Percentiles rank a stretch among this genome's conserved stretches.
Conservation (phyloP, 1,284 basidiomycete genomes). For the Puccinia sorghi region DNA sequence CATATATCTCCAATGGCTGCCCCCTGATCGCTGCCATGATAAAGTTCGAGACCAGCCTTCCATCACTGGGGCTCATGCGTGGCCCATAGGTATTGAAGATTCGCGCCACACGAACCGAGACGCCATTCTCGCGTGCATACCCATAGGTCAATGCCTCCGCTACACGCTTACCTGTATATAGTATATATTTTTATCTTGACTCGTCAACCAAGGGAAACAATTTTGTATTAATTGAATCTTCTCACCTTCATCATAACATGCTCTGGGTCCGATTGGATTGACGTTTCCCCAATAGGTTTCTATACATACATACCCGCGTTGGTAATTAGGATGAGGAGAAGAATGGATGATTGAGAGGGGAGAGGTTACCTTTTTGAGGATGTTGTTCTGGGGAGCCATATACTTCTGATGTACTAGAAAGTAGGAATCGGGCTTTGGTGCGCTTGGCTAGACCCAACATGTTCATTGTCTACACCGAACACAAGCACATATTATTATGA, state of each 20-base stretch:
- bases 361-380: constrained; percentile 72
- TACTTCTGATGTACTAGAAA: constrained; percentile 80
- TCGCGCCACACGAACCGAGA: constrained; percentile 90
- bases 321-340: too few relatives aligned
- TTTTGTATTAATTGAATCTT: too few relatives aligned
- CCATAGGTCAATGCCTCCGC: constrained; percentile 93
- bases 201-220: too few relatives aligned
- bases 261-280: constrained; percentile 93
- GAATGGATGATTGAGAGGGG: too few relatives aligned
- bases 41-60: constrained; percentile 96
- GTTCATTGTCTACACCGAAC: constrained; percentile 66
- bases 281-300: constrained; percentile 85
- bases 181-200: too few relatives aligned
- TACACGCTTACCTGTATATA: constrained; percentile 72
- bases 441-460: constrained; percentile 98
- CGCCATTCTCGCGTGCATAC: constrained; percentile 87
- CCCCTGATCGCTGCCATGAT: constrained; percentile 93
- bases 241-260: constrained; percentile 92
- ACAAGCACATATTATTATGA: not conserved
- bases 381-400: constrained; percentile 65
- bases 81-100: constrained; percentile 80
- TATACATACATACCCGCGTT: not conserved
- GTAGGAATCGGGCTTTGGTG: constrained; percentile 92
- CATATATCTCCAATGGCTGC: constrained; percentile 94
- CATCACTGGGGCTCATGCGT: constrained; percentile 87